Conservation (phyloP, 2,329 filamentous ascomycete species). For the Kalaharituber pfeilii region DNA sequence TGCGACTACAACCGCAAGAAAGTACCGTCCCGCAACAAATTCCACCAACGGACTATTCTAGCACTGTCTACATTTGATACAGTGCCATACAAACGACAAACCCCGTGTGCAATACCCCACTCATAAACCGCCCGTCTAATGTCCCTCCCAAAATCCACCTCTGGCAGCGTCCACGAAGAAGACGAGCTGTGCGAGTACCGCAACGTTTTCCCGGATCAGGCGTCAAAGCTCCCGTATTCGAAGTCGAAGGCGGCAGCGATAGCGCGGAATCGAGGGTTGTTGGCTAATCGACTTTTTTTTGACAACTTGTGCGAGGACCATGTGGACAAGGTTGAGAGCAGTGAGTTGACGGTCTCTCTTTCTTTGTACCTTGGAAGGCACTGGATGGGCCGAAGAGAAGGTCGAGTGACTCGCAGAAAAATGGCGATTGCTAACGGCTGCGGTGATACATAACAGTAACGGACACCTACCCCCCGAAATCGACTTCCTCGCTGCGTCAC, state of each 20-base stretch:
- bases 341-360: conserved; percentile 1
- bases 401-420: background rate
- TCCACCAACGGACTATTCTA: too few species aligned
- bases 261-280: conserved; percentile 6
- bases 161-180: background rate
- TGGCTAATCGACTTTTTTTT: conserved; percentile 11
- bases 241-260: conserved; percentile 8
- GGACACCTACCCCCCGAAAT: background rate
- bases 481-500: conserved; percentile 3
- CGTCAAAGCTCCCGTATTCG: conserved; percentile 11
- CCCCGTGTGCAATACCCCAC: too few species aligned
- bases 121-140: too few species aligned
- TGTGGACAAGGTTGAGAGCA: conserved; percentile 11
- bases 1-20: too few species aligned
- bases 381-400: background rate
- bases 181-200: conserved; percentile 1
- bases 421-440: background rate
- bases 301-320: conserved; percentile 10
- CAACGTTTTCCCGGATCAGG: conserved; percentile 13
- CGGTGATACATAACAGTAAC: too few species aligned
- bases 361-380: background rate
- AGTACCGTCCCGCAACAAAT: too few species aligned
- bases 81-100: too few species aligned
- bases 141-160: background rate
- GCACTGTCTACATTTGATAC: too few species aligned